Evolutionary conservation across 129 eudicot genomes (phyloP), one percentile per base, ranked within the genome.

Genomic region (Scalesia atractyloides): DNA sequence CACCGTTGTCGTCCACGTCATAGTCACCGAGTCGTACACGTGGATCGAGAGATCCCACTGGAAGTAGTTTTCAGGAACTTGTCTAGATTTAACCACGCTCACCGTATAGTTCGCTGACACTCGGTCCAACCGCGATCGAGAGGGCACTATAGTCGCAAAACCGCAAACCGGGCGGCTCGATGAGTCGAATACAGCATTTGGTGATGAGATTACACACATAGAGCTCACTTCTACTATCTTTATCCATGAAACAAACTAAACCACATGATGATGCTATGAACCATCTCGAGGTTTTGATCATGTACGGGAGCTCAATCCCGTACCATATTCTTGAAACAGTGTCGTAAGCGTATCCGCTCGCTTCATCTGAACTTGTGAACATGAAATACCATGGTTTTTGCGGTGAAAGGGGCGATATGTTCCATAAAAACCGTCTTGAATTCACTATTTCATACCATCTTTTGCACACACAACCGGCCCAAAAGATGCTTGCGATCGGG

Each of bases 331-430:
- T 54, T 10, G 86, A 85, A 20, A 84, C 66, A 15, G 96, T 97
- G 64, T 94, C 99, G 59, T 80, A 94, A 1, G 99, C 92, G 24
- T 88, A 88, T 30, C 99, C 99, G 17, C 70, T 57, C 0, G 93
- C 86, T 46, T 94, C 97, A 49, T 88, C 96, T 0, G 92, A 82
- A 82, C 89, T 82, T 2, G 97, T 94, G 74, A 94, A 94, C 99
- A 94, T 94, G 78, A 84, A 94, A 77, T 94, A 94, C 97, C 97
- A 94, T 5, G 99, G 99, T 50, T 90, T 90, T 53, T 86, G 96
- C 0, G 88, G 63, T 51, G 77, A 16, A 6, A 53, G 18, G 0
- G 79, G 88, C 2, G 92, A 80, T n/a, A 73, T 58, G 60, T 88
- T 94, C 93, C 91, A 88, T 48, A 90, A 39, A 64, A 90, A 94